Percentiles rank a stretch among this genome's conserved stretches.
These are phyloP conservation scores for Aschersonia sp. DNA, from an alignment of 2,329 filamentous ascomycete genomes.

Conservation along the genomic window DNA sequence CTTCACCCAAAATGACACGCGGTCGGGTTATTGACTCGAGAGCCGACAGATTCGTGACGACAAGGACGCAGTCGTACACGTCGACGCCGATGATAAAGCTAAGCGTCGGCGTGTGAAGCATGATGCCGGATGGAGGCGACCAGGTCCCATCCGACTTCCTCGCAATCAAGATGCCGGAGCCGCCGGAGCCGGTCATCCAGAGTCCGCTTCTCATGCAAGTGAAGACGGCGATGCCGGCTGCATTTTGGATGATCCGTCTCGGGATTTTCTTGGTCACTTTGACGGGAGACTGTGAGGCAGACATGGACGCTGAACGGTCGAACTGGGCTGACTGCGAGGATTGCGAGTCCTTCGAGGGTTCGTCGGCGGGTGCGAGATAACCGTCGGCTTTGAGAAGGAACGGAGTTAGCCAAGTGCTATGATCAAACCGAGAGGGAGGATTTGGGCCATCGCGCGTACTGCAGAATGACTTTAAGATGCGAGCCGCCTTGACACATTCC, in stretches of 20 bases:
- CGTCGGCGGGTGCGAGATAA: constrained; percentile 32
- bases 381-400: constrained; percentile 31
- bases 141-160: constrained; percentile 76
- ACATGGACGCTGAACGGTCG: constrained; percentile 8
- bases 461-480: constrained; percentile 83
- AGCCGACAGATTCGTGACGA: constrained; percentile 77
- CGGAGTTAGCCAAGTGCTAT: constrained; percentile 1
- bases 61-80: constrained; percentile 88
- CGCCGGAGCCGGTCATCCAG: constrained; percentile 83
- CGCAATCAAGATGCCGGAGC: constrained; percentile 75
- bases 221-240: constrained; percentile 83
- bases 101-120: constrained; percentile 77
- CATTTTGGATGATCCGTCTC: constrained; percentile 69
- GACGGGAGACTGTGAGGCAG: constrained; percentile 30
- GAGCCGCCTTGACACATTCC: constrained; percentile 82
- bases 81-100: constrained; percentile 87
- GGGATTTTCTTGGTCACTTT: constrained; percentile 69
- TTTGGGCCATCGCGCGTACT: constrained; percentile 30
- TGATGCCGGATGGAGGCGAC: constrained; percentile 82
- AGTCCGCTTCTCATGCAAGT: constrained; percentile 90
- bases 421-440: background rate
- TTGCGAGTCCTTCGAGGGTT: background rate
- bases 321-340: constrained; percentile 12
- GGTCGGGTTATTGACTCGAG: constrained; percentile 73
- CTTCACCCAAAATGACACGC: constrained; percentile 66